Evolutionary conservation across 2,329 filamentous ascomycete genomes (phyloP).

Genomic region (Stemphylium beticola): DNA sequence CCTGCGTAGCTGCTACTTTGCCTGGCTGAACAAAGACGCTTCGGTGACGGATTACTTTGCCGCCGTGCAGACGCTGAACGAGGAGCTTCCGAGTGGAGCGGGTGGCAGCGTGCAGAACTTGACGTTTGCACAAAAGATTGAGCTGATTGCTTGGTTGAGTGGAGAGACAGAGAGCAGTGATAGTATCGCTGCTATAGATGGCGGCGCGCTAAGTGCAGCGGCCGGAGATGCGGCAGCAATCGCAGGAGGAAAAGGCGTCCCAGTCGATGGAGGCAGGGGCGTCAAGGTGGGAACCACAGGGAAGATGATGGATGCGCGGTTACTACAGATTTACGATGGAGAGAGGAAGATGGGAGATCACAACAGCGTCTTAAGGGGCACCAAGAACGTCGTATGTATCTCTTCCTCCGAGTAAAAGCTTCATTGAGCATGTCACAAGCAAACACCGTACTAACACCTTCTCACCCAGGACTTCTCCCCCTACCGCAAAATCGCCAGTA

Average conservation of each 20-base stretch:
- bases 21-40: slow-evolving; percentile 91
- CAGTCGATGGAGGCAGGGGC: slow-evolving; percentile 42
- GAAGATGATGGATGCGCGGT: slow-evolving; percentile 71
- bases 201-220: slow-evolving; percentile 57
- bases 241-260: slow-evolving; percentile 55
- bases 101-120: slow-evolving; percentile 81
- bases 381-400: slow-evolving; percentile 79
- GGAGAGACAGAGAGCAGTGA: slow-evolving; percentile 82
- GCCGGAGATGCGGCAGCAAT: slow-evolving; percentile 61
- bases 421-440: neutral
- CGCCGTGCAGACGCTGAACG: slow-evolving; percentile 79
- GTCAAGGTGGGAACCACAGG: slow-evolving; percentile 43
- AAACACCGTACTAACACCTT: slow-evolving; percentile 18
- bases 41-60: slow-evolving; percentile 91
- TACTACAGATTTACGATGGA: slow-evolving; percentile 87
- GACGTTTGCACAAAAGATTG: slow-evolving; percentile 87
- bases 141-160: slow-evolving; percentile 91
- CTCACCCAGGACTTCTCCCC: slow-evolving; percentile 82
- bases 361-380: slow-evolving; percentile 83
- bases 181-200: slow-evolving; percentile 84
- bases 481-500: slow-evolving; percentile 82
- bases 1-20: slow-evolving; percentile 93
- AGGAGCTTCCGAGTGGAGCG: slow-evolving; percentile 68
- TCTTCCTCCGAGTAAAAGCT: neutral
- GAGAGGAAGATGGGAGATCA: slow-evolving; percentile 92